Evolutionary conservation across 768 basidiomycete species (phyloP), one percentile per base, ranked within the genome.

Genomic region (Rhodotorula toruloides): DNA sequence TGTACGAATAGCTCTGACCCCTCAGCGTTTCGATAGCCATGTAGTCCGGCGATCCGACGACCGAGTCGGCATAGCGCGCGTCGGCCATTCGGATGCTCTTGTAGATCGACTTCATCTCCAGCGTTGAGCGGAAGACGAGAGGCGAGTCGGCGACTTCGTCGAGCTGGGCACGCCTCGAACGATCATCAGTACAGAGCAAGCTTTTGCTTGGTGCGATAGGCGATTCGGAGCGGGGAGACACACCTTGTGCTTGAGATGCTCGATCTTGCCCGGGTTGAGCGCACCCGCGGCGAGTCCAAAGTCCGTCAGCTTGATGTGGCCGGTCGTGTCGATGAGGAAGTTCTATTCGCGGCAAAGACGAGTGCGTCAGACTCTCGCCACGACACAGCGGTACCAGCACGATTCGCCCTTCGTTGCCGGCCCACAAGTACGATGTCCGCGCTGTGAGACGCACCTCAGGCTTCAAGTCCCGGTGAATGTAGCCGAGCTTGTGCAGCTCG

Each of bases 211-310:
- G 48, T 3, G 37, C 32, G 32, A n/a, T 21, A 48, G 9, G 7
- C 17, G 36, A 8, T 21, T 12, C 10, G 49, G 12, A 17, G 25
- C 10, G 17, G 40, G 37, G 31, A 34, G 25, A 72, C 79, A 25
- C 66, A 90, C 91, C 83, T 91, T 96, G 75, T 91, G 82, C 80
- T 90, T 94, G 63, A 98, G 81, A 0, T 90, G 92, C 76, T 97
- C 94, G 70, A 99, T 98, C 62, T 89, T 86, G 67, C 84, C 87
- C 6, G 96, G 94, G 77, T 92, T 97, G 55, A 99, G 81, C 7
- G 93, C 91, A 27, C 96, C 96, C 2, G 96, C 96, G 2, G 96
- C 96, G 16, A 99, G 82, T 36, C 96, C 96, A 77, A 99, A 99
- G 78, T 99, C 96, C 9, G 96, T 93, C 47, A 96, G 80, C 77